Evolutionary conservation across 352 stramenopile genomes (phyloP).

Genomic region (Phytophthora sp.): DNA sequence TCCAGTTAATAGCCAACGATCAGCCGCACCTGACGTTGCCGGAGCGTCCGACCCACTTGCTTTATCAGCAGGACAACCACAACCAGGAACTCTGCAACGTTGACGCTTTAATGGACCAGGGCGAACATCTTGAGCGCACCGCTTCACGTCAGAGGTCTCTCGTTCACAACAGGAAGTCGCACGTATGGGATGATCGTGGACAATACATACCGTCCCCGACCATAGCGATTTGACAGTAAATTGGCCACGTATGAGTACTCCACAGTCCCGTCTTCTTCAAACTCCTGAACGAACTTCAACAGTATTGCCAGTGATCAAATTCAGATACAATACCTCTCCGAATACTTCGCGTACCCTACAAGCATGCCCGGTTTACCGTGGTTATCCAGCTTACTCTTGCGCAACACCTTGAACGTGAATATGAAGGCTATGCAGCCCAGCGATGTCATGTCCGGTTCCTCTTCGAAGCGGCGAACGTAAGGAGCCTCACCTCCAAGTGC

Average conservation of each 20-base stretch:
- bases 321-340: not conserved
- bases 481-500: not conserved
- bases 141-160: not conserved
- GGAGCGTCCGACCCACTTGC: too few species aligned
- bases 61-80: too few species aligned
- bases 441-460: not conserved
- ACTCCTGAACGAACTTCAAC: not conserved
- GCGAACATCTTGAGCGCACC: not conserved
- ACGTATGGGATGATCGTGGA: not conserved
- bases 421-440: not conserved
- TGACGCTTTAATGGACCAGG: not conserved
- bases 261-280: not conserved
- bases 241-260: not conserved
- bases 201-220: not conserved
- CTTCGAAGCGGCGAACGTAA: not conserved
- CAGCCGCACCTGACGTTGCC: too few species aligned
- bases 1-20: too few species aligned
- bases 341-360: not conserved
- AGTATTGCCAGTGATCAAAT: not conserved
- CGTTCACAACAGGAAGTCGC: not conserved
- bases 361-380: not conserved
- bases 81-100: not conserved
- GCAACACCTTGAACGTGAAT: not conserved
- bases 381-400: not conserved
- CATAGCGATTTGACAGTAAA: not conserved